Evolutionary conservation across 2,329 filamentous ascomycete species (phyloP).

Genomic region (Botrytis galanthina): DNA sequence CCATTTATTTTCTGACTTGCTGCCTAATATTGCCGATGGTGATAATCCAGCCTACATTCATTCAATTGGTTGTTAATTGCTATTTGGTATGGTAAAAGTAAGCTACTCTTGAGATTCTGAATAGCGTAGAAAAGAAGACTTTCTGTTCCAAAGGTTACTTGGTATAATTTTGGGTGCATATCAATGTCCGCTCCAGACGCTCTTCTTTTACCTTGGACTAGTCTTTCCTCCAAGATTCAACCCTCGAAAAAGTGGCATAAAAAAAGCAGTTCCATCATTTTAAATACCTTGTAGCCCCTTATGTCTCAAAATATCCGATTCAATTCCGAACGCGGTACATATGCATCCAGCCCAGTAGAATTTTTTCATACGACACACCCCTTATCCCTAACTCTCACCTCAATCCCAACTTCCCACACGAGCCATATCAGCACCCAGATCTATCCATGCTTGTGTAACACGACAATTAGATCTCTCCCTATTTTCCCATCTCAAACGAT

Average conservation of each 20-base stretch:
- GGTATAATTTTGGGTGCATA: neutral
- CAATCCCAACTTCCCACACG: neutral
- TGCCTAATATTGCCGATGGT: neutral
- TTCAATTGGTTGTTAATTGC: neutral
- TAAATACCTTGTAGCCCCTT: neutral
- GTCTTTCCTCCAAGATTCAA: neutral
- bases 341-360: neutral
- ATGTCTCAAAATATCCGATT: neutral
- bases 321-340: neutral
- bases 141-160: neutral
- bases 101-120: neutral
- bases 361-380: neutral
- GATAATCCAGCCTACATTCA: neutral
- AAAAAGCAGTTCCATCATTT: neutral
- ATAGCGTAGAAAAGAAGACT: neutral
- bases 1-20: neutral
- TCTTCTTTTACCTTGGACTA: neutral
- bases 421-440: neutral
- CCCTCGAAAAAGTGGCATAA: neutral
- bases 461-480: neutral
- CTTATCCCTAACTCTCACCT: too few species aligned
- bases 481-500: neutral
- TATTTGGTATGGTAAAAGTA: neutral
- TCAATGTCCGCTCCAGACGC: neutral
- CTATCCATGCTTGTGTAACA: conserved; percentile 2